Evolutionary conservation across 208 protist species (phyloP).

Genomic region (Porcisia deanei): DNA sequence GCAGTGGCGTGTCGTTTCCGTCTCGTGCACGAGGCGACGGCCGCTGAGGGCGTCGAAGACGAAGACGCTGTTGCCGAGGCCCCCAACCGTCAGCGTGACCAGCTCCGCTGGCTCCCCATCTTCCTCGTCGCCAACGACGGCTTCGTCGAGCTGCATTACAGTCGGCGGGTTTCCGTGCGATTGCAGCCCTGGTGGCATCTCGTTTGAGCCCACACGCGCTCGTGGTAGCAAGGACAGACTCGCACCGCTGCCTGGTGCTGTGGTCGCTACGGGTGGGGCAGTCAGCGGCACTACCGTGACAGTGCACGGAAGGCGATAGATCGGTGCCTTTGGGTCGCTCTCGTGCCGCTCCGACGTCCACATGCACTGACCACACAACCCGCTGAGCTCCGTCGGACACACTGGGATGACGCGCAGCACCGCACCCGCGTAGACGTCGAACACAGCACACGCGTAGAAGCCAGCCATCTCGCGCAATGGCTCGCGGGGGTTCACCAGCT

Average conservation of each 20-base stretch:
- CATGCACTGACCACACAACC: constrained; percentile 29
- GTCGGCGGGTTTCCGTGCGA: not conserved
- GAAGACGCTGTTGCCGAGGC: constrained; percentile 57
- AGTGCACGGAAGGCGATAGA: constrained; percentile 60
- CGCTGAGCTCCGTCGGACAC: constrained; percentile 45
- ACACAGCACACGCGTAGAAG: constrained; percentile 68
- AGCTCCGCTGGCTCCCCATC: constrained; percentile 27
- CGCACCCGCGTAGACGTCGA: constrained; percentile 62
- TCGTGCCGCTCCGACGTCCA: constrained; percentile 38
- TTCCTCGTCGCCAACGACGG: constrained; percentile 5
- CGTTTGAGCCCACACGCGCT: constrained; percentile 9
- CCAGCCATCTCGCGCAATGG: constrained; percentile 52
- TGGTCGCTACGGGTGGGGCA: not conserved
- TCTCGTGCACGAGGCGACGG: constrained; percentile 34
- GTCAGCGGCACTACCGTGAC: constrained; percentile 38
- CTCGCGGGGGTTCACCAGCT: constrained; percentile 31
- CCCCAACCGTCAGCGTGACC: constrained; percentile 62
- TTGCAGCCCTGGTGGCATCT: not conserved
- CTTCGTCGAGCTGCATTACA: not conserved
- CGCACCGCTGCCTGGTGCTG: not conserved
- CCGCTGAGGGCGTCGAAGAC: constrained; percentile 72
- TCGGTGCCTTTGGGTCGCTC: constrained; percentile 40
- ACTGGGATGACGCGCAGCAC: constrained; percentile 74
- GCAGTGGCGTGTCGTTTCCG: constrained; percentile 17
- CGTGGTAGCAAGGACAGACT: not conserved